phyloP scores from a whole-genome alignment of 2,329 filamentous ascomycete genomes.

The Claviceps sp. region DNA sequence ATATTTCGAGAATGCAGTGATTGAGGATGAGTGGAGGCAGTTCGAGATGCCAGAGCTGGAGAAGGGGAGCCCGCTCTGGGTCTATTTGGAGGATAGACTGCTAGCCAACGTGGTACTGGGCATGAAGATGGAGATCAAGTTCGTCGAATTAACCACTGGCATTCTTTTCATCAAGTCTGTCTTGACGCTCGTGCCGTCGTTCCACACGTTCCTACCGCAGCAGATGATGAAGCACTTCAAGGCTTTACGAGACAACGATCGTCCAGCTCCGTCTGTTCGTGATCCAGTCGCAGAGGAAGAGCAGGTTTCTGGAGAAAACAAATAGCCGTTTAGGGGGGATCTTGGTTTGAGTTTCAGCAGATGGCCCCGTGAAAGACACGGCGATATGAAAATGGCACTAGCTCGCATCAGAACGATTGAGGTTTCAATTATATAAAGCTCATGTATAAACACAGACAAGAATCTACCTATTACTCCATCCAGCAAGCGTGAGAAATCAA shows the following conservation, averaged over 20 bases:
- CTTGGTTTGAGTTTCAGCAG: not conserved
- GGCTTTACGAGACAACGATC: conserved; percentile 32
- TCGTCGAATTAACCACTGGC: conserved; percentile 48
- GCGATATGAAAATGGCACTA: not conserved
- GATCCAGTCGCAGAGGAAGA: conserved; percentile 15
- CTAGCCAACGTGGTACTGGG: conserved; percentile 44
- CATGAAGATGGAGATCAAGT: conserved; percentile 43
- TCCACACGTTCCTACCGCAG: conserved; percentile 53
- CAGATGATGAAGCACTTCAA: conserved; percentile 57
- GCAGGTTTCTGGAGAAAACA: conserved; percentile 12
- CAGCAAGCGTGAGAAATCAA: not conserved
- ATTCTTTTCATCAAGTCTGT: conserved; percentile 51
- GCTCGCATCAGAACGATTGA: not conserved
- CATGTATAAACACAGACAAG: not conserved
- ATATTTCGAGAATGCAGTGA: conserved; percentile 27
- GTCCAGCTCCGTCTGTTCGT: conserved; percentile 31
- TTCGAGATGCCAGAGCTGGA: conserved; percentile 9
- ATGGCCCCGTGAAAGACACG: too few species aligned
- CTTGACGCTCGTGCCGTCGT: conserved; percentile 41
- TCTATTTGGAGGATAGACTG: conserved; percentile 54
- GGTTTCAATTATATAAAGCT: not conserved
- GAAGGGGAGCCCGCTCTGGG: conserved; percentile 19
- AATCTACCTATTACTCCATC: not conserved
- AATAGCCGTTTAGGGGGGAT: not conserved
- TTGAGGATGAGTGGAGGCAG: conserved; percentile 35